Evolutionary conservation across 1,139 yeast species (phyloP).

Genomic region (Scheffersomyces segobiensis): DNA sequence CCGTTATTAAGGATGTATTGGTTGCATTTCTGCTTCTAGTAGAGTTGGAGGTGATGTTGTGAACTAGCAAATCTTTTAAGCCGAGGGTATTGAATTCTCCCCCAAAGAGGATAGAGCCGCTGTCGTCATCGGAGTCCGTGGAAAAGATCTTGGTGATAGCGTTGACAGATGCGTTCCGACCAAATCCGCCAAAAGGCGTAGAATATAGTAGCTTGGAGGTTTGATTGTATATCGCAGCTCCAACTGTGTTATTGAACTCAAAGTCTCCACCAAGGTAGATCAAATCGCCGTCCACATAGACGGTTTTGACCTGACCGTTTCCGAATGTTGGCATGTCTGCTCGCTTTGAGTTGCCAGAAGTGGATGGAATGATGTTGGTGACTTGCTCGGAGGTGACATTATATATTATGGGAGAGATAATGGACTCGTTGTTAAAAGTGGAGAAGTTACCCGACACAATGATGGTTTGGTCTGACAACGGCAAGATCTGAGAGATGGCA

Average conservation of each 20-base stretch:
- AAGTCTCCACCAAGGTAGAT: conserved; percentile 85
- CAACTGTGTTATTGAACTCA: conserved; percentile 52
- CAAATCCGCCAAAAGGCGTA: conserved; percentile 80
- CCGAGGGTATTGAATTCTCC: conserved; percentile 74
- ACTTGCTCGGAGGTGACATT: conserved; percentile 49
- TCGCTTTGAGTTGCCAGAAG: conserved; percentile 13
- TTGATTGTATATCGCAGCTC: conserved; percentile 69
- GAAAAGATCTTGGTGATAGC: conserved; percentile 59
- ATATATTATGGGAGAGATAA: conserved; percentile 55
- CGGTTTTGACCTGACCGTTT: conserved; percentile 55
- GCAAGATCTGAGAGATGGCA: conserved; percentile 24
- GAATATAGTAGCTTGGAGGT: conserved; percentile 40
- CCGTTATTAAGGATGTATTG: conserved; percentile 43
- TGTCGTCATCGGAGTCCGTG: conserved; percentile 20
- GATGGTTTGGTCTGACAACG: conserved; percentile 28
- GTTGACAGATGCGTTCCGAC: conserved; percentile 56
- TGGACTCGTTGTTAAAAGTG: conserved; percentile 32
- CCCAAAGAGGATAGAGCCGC: conserved; percentile 68
- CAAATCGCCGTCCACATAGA: conserved; percentile 45
- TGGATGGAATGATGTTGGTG: conserved; percentile 32
- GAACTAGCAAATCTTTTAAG: conserved; percentile 43
- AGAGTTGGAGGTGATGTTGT: conserved; percentile 27
- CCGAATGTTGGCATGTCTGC: conserved; percentile 28
- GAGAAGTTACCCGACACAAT: conserved; percentile 49
- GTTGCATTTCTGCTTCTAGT: conserved; percentile 22